Conservation (phyloP, 169 alveolate genomes). For the Haemoproteus tartakovskyi region DNA sequence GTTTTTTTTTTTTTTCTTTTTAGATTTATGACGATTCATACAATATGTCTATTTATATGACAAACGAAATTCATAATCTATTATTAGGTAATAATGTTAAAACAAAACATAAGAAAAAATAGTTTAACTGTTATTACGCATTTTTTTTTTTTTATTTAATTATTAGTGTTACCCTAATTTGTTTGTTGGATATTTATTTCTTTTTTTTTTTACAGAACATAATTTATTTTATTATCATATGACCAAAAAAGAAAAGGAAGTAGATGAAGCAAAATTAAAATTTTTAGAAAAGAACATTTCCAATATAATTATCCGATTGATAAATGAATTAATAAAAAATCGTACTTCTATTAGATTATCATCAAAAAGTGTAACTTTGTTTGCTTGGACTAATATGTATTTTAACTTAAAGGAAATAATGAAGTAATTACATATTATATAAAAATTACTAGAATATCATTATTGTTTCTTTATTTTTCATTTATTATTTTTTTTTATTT, state of each 20-base stretch:
- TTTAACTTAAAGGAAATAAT: slow-evolving; percentile 48
- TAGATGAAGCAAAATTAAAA: too few species aligned
- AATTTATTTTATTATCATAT: slow-evolving; percentile 44
- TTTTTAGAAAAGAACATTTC: too few species aligned
- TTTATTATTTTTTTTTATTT: too few species aligned
- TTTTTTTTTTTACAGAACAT: slow-evolving; percentile 30
- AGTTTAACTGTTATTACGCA: too few species aligned
- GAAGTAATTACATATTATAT: slow-evolving; percentile 2
- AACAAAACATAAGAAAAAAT: too few species aligned
- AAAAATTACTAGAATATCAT: neutral
- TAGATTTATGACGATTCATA: slow-evolving; percentile 62
- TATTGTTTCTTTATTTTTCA: too few species aligned
- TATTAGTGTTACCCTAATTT: too few species aligned
- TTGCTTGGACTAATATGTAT: slow-evolving; percentile 58
- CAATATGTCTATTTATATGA: slow-evolving; percentile 48
- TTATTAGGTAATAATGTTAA: slow-evolving; percentile 57
- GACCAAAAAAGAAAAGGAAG: slow-evolving; percentile 1
- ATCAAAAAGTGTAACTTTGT: slow-evolving; percentile 50
- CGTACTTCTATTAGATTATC: slow-evolving; percentile 29
- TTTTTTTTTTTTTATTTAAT: too few species aligned
- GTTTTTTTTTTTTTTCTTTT: slow-evolving; percentile 1
- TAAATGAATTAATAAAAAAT: slow-evolving; percentile 63
- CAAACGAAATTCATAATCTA: slow-evolving; percentile 63
- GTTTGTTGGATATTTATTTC: too few species aligned
- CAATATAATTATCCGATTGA: slow-evolving; percentile 31